A percentile compares a stretch with the other conserved stretches of the same genome.
phyloP scores from a whole-genome alignment of 495 filamentous ascomycete species.

The Hypoxylon intermedium region DNA sequence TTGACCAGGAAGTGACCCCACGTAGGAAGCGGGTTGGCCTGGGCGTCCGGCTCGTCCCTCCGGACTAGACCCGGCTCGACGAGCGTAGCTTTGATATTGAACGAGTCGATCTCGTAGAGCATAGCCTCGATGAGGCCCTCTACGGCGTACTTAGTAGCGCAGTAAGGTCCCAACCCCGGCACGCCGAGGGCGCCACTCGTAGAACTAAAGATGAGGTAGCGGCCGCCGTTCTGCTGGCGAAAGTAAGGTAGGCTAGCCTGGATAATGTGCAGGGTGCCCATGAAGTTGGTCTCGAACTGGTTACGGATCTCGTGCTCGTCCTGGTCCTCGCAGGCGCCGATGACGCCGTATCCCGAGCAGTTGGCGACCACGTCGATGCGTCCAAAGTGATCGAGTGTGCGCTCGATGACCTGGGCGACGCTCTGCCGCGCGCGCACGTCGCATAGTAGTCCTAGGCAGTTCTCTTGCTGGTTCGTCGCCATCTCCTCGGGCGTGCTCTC shows the following conservation, averaged over 20 bases:
- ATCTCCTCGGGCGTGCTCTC: conserved; percentile 78
- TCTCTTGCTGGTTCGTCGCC: conserved; percentile 66
- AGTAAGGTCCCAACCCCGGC: conserved; percentile 90
- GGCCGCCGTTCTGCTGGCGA: conserved; percentile 71
- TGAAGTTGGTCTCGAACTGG: conserved; percentile 97
- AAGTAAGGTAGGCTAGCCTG: conserved; percentile 91
- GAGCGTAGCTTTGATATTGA: conserved; percentile 89
- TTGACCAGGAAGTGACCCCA: conserved; percentile 95
- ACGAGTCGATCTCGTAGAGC: conserved; percentile 90
- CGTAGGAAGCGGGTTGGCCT: conserved; percentile 66
- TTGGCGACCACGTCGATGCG: conserved; percentile 89
- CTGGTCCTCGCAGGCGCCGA: conserved; percentile 95
- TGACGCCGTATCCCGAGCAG: conserved; percentile 90
- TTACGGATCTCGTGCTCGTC: conserved; percentile 93
- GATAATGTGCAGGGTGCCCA: conserved; percentile 91
- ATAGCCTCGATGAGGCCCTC: conserved; percentile 95
- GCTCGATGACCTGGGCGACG: conserved; percentile 72
- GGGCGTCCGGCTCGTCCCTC: conserved; percentile 67
- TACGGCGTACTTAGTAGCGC: conserved; percentile 94
- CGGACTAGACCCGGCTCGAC: conserved; percentile 90
- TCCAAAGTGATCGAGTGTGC: conserved; percentile 75
- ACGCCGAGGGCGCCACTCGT: conserved; percentile 89
- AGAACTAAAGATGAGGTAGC: conserved; percentile 93
- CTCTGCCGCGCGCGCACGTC: conserved; percentile 86
- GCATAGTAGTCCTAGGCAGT: conserved; percentile 82